Evolutionary conservation across 306 rosid genomes (phyloP), one percentile per base, ranked within the genome.

Genomic region (Mucuna pruriens): DNA sequence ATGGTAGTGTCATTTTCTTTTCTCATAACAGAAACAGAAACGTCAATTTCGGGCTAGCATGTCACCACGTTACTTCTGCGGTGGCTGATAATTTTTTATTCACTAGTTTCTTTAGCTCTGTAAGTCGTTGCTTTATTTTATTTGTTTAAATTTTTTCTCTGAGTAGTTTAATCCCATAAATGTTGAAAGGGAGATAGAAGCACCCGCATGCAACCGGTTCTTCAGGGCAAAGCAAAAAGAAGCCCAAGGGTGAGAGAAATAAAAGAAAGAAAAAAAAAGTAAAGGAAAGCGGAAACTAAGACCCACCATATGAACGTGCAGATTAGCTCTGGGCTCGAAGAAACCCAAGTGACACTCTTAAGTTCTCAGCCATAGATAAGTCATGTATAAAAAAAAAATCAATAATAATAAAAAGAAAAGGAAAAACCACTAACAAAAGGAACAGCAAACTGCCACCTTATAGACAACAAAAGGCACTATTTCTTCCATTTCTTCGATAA

Each of bases 291-390:
- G 10, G 58, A 42, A 65, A 55, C 55, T 76, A 84, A 79, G 88
- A 77, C 86, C 90, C 90, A 86, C 87, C 83, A 76, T 42, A 61
- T 34, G 90, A 86, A 92, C 83, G 82, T 82, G 88, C 71, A 79
- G 75, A 89, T 76, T 76, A 87, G 92, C 92, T 81, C 92, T 78
- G 64, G 92, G 91, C 91, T 89, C 93, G 86, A 90, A 90, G 87
- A 80, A 76, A 76, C 42, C 82, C 66, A 72, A 63, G 2, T 71
- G 39, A 19, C 80, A 82, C 85, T 84, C 76, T 75, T 61, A 9
- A 84, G 75, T 79, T 74, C 61, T 86, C 65, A 17, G 71, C 75
- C 82, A 75, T 38, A 80, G 55, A 46, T 74, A 40, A 40, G 70
- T 26, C 31, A 49, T 16, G 23, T 4, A 6, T 3, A 11, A 38